Evolutionary conservation across 768 basidiomycete species (phyloP), one percentile per base, ranked within the genome.

Genomic region (Cystobasidium ongulense): DNA sequence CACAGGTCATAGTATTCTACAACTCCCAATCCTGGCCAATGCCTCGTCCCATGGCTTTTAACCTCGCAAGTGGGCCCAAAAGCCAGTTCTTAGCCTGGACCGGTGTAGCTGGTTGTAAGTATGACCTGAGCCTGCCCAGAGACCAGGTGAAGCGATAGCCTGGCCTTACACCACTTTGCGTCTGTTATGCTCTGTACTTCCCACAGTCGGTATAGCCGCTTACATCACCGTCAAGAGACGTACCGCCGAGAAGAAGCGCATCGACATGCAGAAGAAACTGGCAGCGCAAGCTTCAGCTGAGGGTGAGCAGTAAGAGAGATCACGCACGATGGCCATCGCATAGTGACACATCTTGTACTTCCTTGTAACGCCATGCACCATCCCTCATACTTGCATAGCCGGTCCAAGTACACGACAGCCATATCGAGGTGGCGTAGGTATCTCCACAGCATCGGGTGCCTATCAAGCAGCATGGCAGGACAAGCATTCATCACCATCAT

Each of bases 31-130:
- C 46, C 15, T n/a, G 15, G 39, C 18, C 46, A 50, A 8, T 50
- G 15, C 15, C 10, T 8, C 8, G 8, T 3, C 11, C 27, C 21
- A 59, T 59, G 57, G 11, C 57, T 2, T 35, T 59, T 27, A 59
- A 59, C 33, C 27, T 35, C 33, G 65, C 65, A 53, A 67, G 31
- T 17, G 43, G 65, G 7, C 65, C 65, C 7, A 23, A 36, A 10
- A 25, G n/a, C 27, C 65, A 67, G 29, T 52, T 67, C 50, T 11
- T 41, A 35, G 65, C 65, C 21, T 67, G 65, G 65, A 67, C 65
- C 11, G 65, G 21, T 50, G 31, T 67, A 18, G 50, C 50, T 11
- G 65, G 39, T 41, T 41, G 65, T 67, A 53, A 17, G 46, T 33
- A 67, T 18, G 41, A 13, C 33, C 11, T 29, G 33, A 13, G 13